Percentiles rank a stretch among this genome's conserved stretches.
These are phyloP conservation scores for Penicillium sp. DNA, from an alignment of 2,329 filamentous ascomycete genomes.

Conservation along the genomic window DNA sequence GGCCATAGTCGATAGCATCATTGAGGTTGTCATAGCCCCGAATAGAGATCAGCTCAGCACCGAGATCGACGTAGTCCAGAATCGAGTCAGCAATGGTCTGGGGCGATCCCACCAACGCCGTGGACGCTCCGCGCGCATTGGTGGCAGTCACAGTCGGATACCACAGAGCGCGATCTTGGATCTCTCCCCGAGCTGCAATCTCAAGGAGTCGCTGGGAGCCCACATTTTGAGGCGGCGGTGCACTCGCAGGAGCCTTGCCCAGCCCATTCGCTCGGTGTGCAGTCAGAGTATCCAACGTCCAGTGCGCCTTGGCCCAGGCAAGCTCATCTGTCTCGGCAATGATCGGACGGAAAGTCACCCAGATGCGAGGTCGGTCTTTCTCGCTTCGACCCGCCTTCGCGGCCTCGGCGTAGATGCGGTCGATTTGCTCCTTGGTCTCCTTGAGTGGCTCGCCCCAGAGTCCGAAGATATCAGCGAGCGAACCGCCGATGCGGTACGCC, in stretches of 20 bases:
- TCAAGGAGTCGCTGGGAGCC: constrained; percentile 59
- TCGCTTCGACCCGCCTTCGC: constrained; percentile 56
- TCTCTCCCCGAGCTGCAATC: constrained; percentile 53
- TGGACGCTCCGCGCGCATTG: constrained; percentile 58
- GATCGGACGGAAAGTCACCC: constrained; percentile 64
- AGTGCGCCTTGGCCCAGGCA: constrained; percentile 60
- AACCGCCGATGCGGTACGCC: constrained; percentile 59
- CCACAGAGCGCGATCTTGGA: constrained; percentile 62
- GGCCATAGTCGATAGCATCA: constrained; percentile 59
- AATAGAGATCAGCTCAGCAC: constrained; percentile 58
- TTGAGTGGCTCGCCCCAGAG: constrained; percentile 64
- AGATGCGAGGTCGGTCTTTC: constrained; percentile 56
- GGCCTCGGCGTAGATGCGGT: constrained; percentile 58
- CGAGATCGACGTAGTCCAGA: constrained; percentile 57
- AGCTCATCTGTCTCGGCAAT: constrained; percentile 60
- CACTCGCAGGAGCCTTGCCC: constrained; percentile 31
- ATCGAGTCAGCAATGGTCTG: constrained; percentile 55
- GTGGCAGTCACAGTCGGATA: constrained; percentile 62
- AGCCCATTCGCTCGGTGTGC: constrained; percentile 40
- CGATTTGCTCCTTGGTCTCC: constrained; percentile 62
- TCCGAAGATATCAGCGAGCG: constrained; percentile 61
- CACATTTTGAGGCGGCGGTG: constrained; percentile 54
- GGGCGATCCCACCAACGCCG: constrained; percentile 56
- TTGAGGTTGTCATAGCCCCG: constrained; percentile 61
- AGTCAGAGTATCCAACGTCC: constrained; percentile 54